Evolutionary conservation across 495 filamentous ascomycete species (phyloP), one percentile per base, ranked within the genome.

Genomic region (Penicillium flavigenum): DNA sequence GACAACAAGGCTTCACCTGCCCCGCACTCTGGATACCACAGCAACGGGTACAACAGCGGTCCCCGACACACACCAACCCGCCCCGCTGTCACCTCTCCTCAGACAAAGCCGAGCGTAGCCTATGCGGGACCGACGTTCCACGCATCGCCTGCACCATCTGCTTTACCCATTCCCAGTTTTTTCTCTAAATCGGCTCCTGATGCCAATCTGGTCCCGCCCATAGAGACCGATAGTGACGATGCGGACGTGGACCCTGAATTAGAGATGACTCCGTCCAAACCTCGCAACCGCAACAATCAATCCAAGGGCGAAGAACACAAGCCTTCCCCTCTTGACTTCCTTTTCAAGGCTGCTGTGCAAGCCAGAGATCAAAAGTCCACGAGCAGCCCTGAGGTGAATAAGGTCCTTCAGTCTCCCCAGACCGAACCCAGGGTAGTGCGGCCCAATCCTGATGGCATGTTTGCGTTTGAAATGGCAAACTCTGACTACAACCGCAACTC

Each of bases 41-140:
- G 66, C 38, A 63, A 42, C 27, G 47, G 51, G 43, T 44, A 53
- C 32, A 34, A 32, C 59, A 71, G 19, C 22, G 44, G 44, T 11
- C 22, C 31, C 64, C 70, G 70, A 26, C 66, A 75, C 51, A 72
- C 67, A 5, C 66, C 66, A 19, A 73, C 68, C 12, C 65, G 76
- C 20, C 49, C 71, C 1, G 59, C 72, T 34, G 66, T 68, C 19
- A 76, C 75, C 14, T 81, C 83, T 22, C 74, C 82, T 17, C 81
- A 77, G 43, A n/a, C 66, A 20, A 78, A 76, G 58, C 70, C 75
- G 27, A 69, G 66, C 67, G 82, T 57, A 81, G 90, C 56, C 39
- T 99, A 96, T 71, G 94, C 94, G 14, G 94, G 94, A 16, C 89
- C 92, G 16, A 95, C 90, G 0, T 99, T 99, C 71, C 93, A 97